A percentile compares a stretch with the other conserved stretches of the same genome.
Evolutionary conservation across 2,329 filamentous ascomycete genomes (phyloP).

Genomic region (Aspergillus aculeatus): DNA sequence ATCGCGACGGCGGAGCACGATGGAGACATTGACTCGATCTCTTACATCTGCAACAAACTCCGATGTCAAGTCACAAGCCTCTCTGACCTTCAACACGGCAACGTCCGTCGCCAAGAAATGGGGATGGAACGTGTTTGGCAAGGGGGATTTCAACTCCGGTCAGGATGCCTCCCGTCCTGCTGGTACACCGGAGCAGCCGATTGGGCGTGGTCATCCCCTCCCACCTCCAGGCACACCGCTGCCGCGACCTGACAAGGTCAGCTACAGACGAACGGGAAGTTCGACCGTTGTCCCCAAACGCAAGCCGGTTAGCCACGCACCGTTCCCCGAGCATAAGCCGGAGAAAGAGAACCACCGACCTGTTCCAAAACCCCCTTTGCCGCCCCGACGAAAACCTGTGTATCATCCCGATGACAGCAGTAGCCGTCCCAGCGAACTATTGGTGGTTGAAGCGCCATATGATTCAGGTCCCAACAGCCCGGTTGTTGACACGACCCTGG

Average conservation of each 20-base stretch:
- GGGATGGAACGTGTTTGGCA: constrained; percentile 53
- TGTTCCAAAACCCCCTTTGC: constrained; percentile 48
- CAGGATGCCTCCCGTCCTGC: constrained; percentile 41
- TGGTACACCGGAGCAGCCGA: constrained; percentile 62
- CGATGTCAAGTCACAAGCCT: constrained; percentile 40
- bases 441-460: constrained; percentile 64
- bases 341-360: constrained; percentile 35
- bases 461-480: constrained; percentile 56
- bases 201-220: constrained; percentile 78
- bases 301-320: constrained; percentile 58
- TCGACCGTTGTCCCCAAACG: constrained; percentile 61
- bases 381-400: constrained; percentile 47
- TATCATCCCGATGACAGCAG: constrained; percentile 33
- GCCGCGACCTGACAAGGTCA: constrained; percentile 64
- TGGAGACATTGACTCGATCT: constrained; percentile 30
- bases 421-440: constrained; percentile 50
- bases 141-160: constrained; percentile 40
- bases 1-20: constrained; percentile 28
- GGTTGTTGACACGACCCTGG: constrained; percentile 21
- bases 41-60: constrained; percentile 25
- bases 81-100: constrained; percentile 49
- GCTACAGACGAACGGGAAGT: constrained; percentile 50
- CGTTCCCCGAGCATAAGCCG: constrained; percentile 31
- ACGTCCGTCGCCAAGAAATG: constrained; percentile 61
- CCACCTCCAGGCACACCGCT: constrained; percentile 79